Base-by-base conservation (phyloP, 345 rosid species). In the Triadica sebifera region DNA sequence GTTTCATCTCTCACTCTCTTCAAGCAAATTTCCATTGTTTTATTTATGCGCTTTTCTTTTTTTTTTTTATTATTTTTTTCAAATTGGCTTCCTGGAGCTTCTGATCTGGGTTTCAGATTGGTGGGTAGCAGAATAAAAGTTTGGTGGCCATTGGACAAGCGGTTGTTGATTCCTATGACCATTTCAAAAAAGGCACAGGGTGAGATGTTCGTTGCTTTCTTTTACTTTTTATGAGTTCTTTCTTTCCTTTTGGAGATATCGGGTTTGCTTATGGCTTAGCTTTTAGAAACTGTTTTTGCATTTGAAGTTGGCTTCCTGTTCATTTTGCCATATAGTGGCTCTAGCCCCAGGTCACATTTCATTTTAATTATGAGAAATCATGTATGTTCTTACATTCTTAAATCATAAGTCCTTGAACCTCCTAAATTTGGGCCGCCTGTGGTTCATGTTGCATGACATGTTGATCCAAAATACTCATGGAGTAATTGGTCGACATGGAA, bases 151-250 rank as follows among this genome's bases (percentile, higher is more conserved):
- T 41, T 41, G 45, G 45, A 41, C 45, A 41, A 41, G 45, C 96
- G 67, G 78, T 86, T 57, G 70, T 90, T 61, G 78, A 85, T 60
- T 86, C 85, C 47, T 93, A 81, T 51, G 78, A 74, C 70, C 81
- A 71, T 70, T 72, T 74, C 82, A 51, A 78, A 88, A 80, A 84
- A 83, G 62, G 83, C 93, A 90, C 83, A 74, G 12, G 89, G 97
- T 93, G 73, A 81, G 89, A 74, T 76, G 77, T 24, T 17, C 52
- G 72, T 75, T 62, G 68, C 75, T 12, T 29, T 16, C 16, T 4
- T 8, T 58, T 20, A 15, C 12, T 57, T 47, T 37, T 20, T 64
- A 4, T n/a, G 22, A 15, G 1, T 12, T 58, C 11, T 20, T 8
- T 16, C 11, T 49, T 17, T 9, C 4, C 39, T 9, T 39, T 20